Percentiles rank a stretch among this genome's conserved stretches.
phyloP scores from a whole-genome alignment of 495 filamentous ascomycete genomes.

The Talaromyces thailandensis region DNA sequence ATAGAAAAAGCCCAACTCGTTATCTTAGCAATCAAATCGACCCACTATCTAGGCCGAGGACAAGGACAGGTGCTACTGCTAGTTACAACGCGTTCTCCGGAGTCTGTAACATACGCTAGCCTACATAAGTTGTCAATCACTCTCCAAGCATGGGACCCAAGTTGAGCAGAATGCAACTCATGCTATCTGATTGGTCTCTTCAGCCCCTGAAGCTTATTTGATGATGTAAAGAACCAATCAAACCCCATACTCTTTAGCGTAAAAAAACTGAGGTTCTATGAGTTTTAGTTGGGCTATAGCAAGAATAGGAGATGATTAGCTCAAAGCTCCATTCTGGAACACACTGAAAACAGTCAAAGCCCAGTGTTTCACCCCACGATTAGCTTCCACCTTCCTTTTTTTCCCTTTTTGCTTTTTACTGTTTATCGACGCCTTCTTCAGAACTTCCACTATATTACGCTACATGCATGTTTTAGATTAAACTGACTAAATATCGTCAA shows the following conservation, averaged over 20 bases:
- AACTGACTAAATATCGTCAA: neutral
- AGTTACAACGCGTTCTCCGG: neutral
- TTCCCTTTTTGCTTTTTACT: neutral
- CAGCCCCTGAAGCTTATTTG: neutral
- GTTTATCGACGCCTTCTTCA: neutral
- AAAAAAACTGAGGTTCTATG: neutral
- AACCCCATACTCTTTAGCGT: neutral
- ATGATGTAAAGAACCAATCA: neutral
- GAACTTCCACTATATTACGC: neutral
- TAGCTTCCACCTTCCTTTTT: conserved; percentile 16
- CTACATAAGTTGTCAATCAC: neutral
- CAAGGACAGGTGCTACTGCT: neutral
- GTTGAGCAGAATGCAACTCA: neutral
- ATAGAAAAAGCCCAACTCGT: neutral
- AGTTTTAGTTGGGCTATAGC: neutral
- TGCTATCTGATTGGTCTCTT: neutral
- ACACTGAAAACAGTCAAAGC: conserved; percentile 12
- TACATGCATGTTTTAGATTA: neutral
- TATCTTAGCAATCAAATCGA: neutral
- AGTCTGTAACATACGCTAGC: neutral
- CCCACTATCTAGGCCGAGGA: neutral
- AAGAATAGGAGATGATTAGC: neutral
- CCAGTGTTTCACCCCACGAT: conserved; percentile 32
- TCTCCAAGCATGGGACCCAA: neutral
- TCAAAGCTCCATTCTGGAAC: conserved; percentile 7